Base-by-base conservation (phyloP, 1,284 basidiomycete genomes). In the Melampsora americana region DNA sequence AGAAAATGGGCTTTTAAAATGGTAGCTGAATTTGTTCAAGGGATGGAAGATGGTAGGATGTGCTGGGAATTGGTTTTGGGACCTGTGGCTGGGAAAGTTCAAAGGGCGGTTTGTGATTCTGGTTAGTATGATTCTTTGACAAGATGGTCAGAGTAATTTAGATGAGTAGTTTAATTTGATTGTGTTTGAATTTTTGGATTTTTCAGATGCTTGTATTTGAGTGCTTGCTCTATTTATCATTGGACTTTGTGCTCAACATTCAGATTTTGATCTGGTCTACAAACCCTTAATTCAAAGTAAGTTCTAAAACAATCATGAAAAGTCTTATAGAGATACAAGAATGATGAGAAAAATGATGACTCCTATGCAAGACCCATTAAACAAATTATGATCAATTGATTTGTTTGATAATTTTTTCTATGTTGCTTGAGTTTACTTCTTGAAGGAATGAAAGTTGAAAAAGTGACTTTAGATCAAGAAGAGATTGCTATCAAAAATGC, bases 161-260 rank as follows among this genome's bases (percentile, higher is more conserved):
- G n/a, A n/a, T n/a, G n/a, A n/a, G 44, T 44, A 5, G 12, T 16
- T 44, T 44, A 16, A 44, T 18, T 12, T 18, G 35, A 39, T 39
- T 39, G 35, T 16, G 3, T 16, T 44, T 44, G 44, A 44, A 5
- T 14, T 16, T 16, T 44, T 18, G 44, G 18, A 16, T 44, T 16
- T 44, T 2, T 4, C 66, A 66, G 71, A 66, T 35, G 62, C 65
- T 32, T 66, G 71, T 28, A 65, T 73, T 9, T n/a, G 62, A 53
- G 62, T 60, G 20, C 62, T 73, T 9, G 61, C 62, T 50, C 62
- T 65, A 23, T 74, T 74, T 61, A 60, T 67, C 14, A 53, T 74
- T 16, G 64, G 64, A 48, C 50, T 73, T 20, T 73, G 71, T 73
- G 71, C 71, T 23, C 62, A 73, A 26, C 65, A 56, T 26, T 59